Base-by-base conservation (phyloP, 768 basidiomycete species). In the Solioccasus polychromus region DNA sequence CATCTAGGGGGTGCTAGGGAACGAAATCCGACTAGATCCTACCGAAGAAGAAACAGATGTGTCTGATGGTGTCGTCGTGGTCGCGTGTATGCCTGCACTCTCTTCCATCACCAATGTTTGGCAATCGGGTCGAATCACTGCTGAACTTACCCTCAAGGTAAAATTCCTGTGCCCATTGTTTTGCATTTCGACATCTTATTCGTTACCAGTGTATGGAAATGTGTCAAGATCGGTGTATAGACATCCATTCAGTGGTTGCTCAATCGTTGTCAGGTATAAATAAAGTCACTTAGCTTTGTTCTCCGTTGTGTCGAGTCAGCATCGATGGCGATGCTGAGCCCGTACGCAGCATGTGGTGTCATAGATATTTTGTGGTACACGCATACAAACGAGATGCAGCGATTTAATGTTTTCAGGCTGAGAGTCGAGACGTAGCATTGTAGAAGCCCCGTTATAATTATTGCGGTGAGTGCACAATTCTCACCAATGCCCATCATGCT, bases 61-160 rank as follows among this genome's bases (percentile, higher is more conserved):
- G 3, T 78, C 88, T 3, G 69, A 71, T 11, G 86, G 87, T 0
- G 81, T 77, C n/a, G 51, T 97, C n/a, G 76, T 87, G 1, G 61
- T 94, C 14, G 81, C 92, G 1, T 86, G 84, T 47, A 82, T 99
- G 73, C 95, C 96, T 45, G 94, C 95, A 2, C 72, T 97, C 25
- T 80, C 79, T 24, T 85, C 79, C 7, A 70, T 93, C 10, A 94
- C 92, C 2, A 90, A 79, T 61, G 49, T 94, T n/a, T 92, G 89
- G 86, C 83, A 94, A 63, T 79, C 82, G 5, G 93, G 94, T 8
- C 71, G 74, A 51, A 75, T 87, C 66, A 71, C 69, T 2, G 61
- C 78, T 0, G 70, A 71, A 8, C 71, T 85, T 46, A 69, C 75
- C 20, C 58, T 84, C 26, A 66, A 68, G 58, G 93, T 88, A 52